Evolutionary conservation across 192 early-diverging fungal species (phyloP), one percentile per base, ranked within the genome.

Genomic region (Coemansia sp.): DNA sequence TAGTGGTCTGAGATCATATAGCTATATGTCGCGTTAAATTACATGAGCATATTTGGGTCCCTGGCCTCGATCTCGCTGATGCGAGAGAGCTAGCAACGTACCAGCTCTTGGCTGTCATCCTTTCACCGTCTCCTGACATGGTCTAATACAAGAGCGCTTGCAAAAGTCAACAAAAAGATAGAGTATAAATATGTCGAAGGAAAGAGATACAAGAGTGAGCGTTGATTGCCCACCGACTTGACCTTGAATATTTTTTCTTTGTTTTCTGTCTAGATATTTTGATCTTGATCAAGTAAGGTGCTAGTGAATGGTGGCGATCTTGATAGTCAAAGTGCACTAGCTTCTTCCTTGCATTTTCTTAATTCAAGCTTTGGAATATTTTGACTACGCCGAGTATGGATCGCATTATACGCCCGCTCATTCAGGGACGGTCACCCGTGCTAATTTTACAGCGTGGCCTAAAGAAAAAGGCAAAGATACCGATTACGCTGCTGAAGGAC

Each of bases 21-120:
- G 13, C 58, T n/a, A 18, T 33, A n/a, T 3, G 55, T 27, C 27
- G 5, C 7, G 13, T 6, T 16, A 13, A 15, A 15, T 16, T 65
- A 27, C 5, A 34, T 18, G 41, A 16, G 55, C 46, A 67, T 7
- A 34, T 40, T n/a, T 34, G n/a, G 22, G 29, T 39, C 52, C 27
- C 22, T 60, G 33, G 27, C 8, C 44, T 41, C 66, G 24, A n/a
- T 24, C n/a, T 18, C 43, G 36, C 18, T 15, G 11, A 57, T 11
- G 46, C 39, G 34, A 43, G 22, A 46, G 18, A 29, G 12, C 18
- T 3, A 33, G 43, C 12, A 11, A 68, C 79, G 43, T 76, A 81
- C 79, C 75, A 78, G 81, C 81, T 83, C 76, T 83, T 83, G 46
- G 69, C 62, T 29, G 70, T 55, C 11, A 57, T 36, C 39, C 47